phyloP scores from a whole-genome alignment of 2,329 filamentous ascomycete genomes.

The Cladorrhinum sp. region DNA sequence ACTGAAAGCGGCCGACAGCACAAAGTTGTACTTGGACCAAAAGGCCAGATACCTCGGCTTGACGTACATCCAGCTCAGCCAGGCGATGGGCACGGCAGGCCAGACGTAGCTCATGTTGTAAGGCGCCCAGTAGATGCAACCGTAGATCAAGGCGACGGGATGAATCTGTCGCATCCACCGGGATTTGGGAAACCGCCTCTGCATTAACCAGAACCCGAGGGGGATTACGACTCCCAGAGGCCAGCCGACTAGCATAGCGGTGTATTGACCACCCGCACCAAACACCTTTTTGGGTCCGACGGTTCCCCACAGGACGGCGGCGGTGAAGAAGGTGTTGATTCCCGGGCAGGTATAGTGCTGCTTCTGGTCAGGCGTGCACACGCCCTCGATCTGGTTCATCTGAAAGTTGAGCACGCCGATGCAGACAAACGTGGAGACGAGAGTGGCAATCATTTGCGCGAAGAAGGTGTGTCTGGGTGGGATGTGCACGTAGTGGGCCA shows the following conservation, averaged over 20 bases:
- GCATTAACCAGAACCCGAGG: conserved; percentile 33
- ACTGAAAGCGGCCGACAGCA: conserved; percentile 56
- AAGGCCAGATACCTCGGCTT: conserved; percentile 30
- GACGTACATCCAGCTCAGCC: conserved; percentile 41
- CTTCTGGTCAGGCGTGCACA: conserved; percentile 41
- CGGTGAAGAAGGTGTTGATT: conserved; percentile 57
- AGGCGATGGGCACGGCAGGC: conserved; percentile 43
- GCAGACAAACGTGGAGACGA: conserved; percentile 37
- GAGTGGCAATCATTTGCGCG: conserved; percentile 36
- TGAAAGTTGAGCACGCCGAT: conserved; percentile 37
- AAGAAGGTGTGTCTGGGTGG: conserved; percentile 35
- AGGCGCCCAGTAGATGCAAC: conserved; percentile 35
- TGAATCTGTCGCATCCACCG: conserved; percentile 38
- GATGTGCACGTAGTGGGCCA: conserved; percentile 33
- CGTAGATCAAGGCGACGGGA: conserved; percentile 38
- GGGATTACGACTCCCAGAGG: conserved; percentile 46
- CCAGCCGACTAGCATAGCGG: conserved; percentile 47
- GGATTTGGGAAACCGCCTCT: conserved; percentile 34
- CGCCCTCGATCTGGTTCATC: conserved; percentile 44
- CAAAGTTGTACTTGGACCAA: conserved; percentile 52
- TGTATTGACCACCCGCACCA: conserved; percentile 47
- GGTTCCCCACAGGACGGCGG: conserved; percentile 59
- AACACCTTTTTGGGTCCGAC: conserved; percentile 54
- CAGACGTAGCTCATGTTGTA: conserved; percentile 45
- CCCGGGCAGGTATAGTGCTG: too few species aligned